These are phyloP conservation scores for Lasiosphaeria hispida DNA, from an alignment of 495 filamentous ascomycete species.

Conservation along the genomic window DNA sequence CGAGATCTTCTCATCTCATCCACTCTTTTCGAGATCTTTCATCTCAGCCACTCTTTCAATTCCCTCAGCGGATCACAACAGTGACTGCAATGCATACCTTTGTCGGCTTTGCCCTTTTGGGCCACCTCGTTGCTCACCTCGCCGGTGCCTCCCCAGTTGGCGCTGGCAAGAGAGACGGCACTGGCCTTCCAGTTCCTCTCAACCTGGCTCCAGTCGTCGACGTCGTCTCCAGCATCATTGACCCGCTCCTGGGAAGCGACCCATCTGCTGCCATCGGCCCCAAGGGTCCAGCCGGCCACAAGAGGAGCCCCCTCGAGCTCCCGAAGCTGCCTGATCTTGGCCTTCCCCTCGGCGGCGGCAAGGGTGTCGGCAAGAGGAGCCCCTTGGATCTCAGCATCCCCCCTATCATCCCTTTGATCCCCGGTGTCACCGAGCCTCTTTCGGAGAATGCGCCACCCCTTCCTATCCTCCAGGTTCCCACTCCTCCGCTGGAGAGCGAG, in stretches of 20 bases:
- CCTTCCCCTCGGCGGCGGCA: background rate
- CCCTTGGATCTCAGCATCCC: conserved; percentile 37
- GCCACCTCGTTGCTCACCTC: conserved; percentile 21
- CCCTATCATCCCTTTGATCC: conserved; percentile 56
- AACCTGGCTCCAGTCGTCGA: conserved; percentile 41
- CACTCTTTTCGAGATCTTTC: conserved; percentile 1
- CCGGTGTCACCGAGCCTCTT: conserved; percentile 57
- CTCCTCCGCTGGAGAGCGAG: conserved; percentile 53
- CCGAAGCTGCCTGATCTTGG: background rate
- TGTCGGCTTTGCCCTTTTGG: conserved; percentile 23
- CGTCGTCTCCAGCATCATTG: background rate
- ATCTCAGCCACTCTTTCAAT: background rate
- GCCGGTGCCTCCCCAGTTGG: conserved; percentile 15
- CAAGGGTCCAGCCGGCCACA: background rate
- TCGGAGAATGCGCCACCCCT: conserved; percentile 50
- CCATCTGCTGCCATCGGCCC: background rate
- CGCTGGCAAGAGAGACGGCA: conserved; percentile 11
- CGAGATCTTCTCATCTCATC: conserved; percentile 8
- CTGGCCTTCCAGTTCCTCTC: conserved; percentile 41
- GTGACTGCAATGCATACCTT: conserved; percentile 11
- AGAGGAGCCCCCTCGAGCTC: background rate
- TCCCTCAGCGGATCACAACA: background rate
- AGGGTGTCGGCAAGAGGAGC: conserved; percentile 13
- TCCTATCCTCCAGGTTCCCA: conserved; percentile 58
- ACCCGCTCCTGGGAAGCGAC: background rate